A percentile compares a stretch with the other conserved stretches of the same genome.
phyloP scores from a whole-genome alignment of 1,139 yeast species.

The Zygosaccharomyces sapae region DNA sequence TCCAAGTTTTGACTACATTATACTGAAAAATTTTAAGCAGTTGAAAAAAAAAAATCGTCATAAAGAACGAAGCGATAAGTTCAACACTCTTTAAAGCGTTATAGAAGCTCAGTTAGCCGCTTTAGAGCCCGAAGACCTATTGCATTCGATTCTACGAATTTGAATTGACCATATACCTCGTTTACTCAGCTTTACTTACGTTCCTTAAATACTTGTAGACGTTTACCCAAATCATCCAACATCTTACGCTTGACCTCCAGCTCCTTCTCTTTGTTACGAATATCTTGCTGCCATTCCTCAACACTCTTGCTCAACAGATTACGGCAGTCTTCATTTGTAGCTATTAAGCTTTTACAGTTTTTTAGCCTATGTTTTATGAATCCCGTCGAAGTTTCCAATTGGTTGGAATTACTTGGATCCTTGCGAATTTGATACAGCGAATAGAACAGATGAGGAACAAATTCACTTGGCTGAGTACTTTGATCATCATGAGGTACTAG shows the following conservation, averaged over 20 bases:
- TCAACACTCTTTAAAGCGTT: not conserved
- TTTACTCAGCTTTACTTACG: not conserved
- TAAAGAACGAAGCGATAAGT: constrained; percentile 1
- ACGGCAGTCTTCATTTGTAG: constrained; percentile 25
- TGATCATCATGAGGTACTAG: constrained; percentile 11
- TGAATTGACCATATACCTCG: not conserved
- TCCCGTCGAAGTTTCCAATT: constrained; percentile 33
- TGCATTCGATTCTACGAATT: not conserved
- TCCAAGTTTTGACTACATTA: not conserved
- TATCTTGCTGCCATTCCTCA: constrained; percentile 29
- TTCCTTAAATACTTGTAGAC: not conserved
- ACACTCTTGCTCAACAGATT: constrained; percentile 27
- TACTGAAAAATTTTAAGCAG: constrained; percentile 1
- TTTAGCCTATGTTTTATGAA: constrained; percentile 34
- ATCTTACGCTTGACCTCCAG: constrained; percentile 23
- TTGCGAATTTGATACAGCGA: constrained; percentile 32
- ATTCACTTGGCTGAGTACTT: constrained; percentile 19
- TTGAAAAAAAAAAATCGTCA: constrained; percentile 1
- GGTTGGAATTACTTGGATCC: constrained; percentile 33
- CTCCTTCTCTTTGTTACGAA: constrained; percentile 26
- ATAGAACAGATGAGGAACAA: constrained; percentile 35
- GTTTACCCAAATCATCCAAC: constrained; percentile 10
- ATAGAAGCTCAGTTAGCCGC: not conserved
- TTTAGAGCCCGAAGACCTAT: not conserved
- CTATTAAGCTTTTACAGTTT: constrained; percentile 29